These are phyloP conservation scores for Candida germanica DNA, from an alignment of 805 yeast species.

Conservation along the genomic window DNA sequence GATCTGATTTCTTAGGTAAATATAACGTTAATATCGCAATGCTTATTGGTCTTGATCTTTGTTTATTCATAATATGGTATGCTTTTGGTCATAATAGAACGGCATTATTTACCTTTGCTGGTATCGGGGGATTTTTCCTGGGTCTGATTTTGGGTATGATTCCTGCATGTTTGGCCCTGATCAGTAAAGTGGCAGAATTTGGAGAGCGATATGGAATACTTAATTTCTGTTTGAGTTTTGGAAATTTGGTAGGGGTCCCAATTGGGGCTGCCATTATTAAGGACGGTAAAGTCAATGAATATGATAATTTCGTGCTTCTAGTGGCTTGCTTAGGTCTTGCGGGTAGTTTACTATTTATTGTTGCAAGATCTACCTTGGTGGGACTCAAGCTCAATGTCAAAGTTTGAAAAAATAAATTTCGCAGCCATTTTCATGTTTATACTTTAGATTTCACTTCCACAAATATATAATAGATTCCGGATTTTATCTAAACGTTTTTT, in stretches of 20 bases:
- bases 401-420: conserved; percentile 11
- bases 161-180: conserved; percentile 55
- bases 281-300: conserved; percentile 22
- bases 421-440: conserved; percentile 5
- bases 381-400: conserved; percentile 21
- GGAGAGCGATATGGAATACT: conserved; percentile 36
- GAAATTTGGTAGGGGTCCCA: conserved; percentile 28
- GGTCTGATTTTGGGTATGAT: conserved; percentile 34
- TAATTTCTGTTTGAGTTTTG: conserved; percentile 25
- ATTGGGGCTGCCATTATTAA: conserved; percentile 29
- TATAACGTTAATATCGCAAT: conserved; percentile 44
- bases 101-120: conserved; percentile 31
- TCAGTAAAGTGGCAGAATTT: conserved; percentile 41
- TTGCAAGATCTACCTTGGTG: conserved; percentile 20
- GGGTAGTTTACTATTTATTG: conserved; percentile 27
- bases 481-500: too few species aligned
- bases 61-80: conserved; percentile 30
- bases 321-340: conserved; percentile 26
- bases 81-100: conserved; percentile 27
- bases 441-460: not conserved
- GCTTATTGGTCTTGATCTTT: conserved; percentile 23
- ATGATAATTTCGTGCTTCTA: conserved; percentile 29
- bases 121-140: conserved; percentile 32
- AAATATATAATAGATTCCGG: not conserved
- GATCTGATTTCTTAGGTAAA: conserved; percentile 54